Base-by-base conservation (phyloP, 768 basidiomycete species). In the Pisolithus sp. region DNA sequence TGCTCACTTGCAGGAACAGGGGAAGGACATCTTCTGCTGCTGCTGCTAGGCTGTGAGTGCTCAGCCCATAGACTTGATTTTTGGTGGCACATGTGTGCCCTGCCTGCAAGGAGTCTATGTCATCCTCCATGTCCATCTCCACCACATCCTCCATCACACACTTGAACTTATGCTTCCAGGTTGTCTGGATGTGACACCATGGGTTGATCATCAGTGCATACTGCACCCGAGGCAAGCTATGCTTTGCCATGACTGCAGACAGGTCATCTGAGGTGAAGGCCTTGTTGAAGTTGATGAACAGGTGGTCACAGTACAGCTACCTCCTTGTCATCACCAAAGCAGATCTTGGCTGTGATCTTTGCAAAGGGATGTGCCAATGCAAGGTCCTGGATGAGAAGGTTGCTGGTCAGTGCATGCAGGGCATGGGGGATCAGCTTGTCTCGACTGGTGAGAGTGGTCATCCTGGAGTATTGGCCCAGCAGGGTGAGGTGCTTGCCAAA, bases 381-480 rank as follows among this genome's bases (percentile, higher is more conserved):
- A 2, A 64, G 62, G 7, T 62, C 48, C 44, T 68, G 67, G 5
- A 71, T 54, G 0, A 69, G 30, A 0, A 69, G 20, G 45, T 68
- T 59, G 0, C 59, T 49, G 0, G 53, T 58, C 7, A 68, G 50
- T 0, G 48, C 59, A 53, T 65, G 60, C 0, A 68, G 38, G 0
- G 61, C 53, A 40, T 65, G 64, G 1, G 67, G 69, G 13, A 69
- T 64, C 6, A 66, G 54, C 31, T 59, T 63, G 44, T 66, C 58
- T 2, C 44, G 7, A 15, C 40, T 23, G 0, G 42, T 43, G 20
- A 43, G 18, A 12, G 42, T 23, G 6, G 20, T 15, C 13, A n/a
- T 21, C 23, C 26, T 43, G 13, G 18, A 24, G 13, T 43, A 43
- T 9, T 21, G 42, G 8, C 42, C 7, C 23, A 43, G 42, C 5